Conservation (phyloP, 257 asterid genomes). For the Primulina huaijiensis region DNA sequence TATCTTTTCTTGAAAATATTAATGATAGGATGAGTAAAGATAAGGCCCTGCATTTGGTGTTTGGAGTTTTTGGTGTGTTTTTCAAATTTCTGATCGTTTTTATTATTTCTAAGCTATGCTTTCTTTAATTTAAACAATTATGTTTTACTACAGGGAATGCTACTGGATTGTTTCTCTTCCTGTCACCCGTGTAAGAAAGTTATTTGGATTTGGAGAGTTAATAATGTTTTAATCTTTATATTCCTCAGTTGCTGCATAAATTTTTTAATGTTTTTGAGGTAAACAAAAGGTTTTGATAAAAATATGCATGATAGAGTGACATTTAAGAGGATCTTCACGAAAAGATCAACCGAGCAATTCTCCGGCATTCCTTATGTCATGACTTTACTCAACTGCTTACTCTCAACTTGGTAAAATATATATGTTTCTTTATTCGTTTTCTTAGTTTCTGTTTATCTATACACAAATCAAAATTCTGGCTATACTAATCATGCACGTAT, state of each 20-base stretch:
- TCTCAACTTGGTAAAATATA: slow-evolving; percentile 41
- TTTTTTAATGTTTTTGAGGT: neutral
- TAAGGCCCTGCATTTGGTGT: slow-evolving; percentile 39
- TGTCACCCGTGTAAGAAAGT: slow-evolving; percentile 61
- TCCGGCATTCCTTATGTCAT: slow-evolving; percentile 69
- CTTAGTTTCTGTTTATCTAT: no score
- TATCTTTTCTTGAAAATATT: neutral
- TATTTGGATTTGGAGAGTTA: neutral
- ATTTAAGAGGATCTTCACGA: slow-evolving; percentile 53
- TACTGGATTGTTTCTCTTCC: slow-evolving; percentile 71
- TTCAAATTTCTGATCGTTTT: no score
- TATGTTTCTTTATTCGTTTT: no score
- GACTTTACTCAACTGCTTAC: slow-evolving; percentile 65
- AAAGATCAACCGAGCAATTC: slow-evolving; percentile 56
- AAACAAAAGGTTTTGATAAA: no score
- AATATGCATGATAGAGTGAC: slow-evolving; percentile 36
- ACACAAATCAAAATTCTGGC: no score
- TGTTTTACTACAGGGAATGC: slow-evolving; percentile 48
- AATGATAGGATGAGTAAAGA: slow-evolving; percentile 22
- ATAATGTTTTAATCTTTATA: no score
- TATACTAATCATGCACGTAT: no score
- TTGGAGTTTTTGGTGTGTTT: slow-evolving; percentile 53
- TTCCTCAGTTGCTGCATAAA: neutral
- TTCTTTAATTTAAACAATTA: neutral
- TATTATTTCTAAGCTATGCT: no score